Evolutionary conservation across 495 filamentous ascomycete species (phyloP), one percentile per base, ranked within the genome.

Genomic region (Usnea hakonensis): DNA sequence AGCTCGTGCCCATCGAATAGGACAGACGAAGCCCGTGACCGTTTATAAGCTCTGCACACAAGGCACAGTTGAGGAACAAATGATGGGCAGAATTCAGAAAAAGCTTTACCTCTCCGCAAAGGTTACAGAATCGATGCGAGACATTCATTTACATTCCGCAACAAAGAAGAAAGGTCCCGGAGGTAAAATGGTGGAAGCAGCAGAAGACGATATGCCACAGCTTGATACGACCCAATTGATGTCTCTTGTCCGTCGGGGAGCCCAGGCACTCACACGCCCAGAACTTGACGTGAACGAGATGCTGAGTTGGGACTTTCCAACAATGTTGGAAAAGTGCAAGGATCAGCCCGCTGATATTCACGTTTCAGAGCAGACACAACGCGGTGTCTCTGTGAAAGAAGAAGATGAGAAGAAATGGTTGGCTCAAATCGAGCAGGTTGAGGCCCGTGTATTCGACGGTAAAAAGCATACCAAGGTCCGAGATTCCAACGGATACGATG

Each of bases 81-180:
- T 87, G 83, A 74, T 83, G 68, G 79, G 81, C 2, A 71, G 85
- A 0, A 81, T 88, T 23, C 76, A 79, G 13, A 89, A 88, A 76
- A 89, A 89, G 70, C 72, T 86, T 0, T 89, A 87, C 62, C 72
- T 88, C 2, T 83, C 84, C 0, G 75, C 79, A 0, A 87, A 85
- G 63, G 80, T 87, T 19, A 85, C 81, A 2, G 84, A 85, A 64
- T 76, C 76, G 3, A 82, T 84, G 79, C 72, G 78, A 26, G 78
- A 79, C 60, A 78, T 83, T 44, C 79, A 84, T 65, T 71, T 74
- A 8, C 66, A 71, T 19, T 70, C 71, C 63, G 46, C 38, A 62
- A 62, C 21, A 40, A 63, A 66, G 30, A 64, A 41, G 23, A 75
- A 74, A 64, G 59, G 67, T 7, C 68, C 71, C 28, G 67, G 65